A percentile compares a stretch with the other conserved stretches of the same genome.
phyloP scores from a whole-genome alignment of 371 early-diverging fungal species.

The Lichtheimia hyalospora region DNA sequence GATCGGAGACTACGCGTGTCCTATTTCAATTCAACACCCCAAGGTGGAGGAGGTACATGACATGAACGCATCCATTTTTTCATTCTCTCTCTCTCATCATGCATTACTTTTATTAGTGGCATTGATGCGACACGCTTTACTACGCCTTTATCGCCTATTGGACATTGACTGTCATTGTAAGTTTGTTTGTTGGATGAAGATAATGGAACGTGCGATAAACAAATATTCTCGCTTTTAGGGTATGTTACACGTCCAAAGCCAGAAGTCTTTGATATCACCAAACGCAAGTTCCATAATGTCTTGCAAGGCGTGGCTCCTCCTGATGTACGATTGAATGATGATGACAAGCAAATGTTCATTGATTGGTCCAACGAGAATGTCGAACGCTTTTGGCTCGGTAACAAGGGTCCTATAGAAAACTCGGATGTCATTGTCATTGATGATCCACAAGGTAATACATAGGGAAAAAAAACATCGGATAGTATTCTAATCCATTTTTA shows the following conservation, averaged over 20 bases:
- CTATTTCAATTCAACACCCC: slow-evolving; percentile 87
- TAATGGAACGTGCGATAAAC: not conserved
- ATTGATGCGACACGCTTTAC: slow-evolving; percentile 83
- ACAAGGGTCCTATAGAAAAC: slow-evolving; percentile 62
- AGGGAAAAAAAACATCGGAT: not conserved
- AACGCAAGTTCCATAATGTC: slow-evolving; percentile 87
- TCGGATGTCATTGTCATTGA: slow-evolving; percentile 86
- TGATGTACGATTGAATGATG: slow-evolving; percentile 56
- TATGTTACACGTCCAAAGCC: slow-evolving; percentile 77
- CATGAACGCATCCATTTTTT: not conserved
- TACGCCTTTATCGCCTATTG: slow-evolving; percentile 67
- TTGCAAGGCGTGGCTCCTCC: slow-evolving; percentile 79
- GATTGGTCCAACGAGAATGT: slow-evolving; percentile 79
- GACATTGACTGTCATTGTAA: slow-evolving; percentile 68
- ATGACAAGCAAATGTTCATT: slow-evolving; percentile 69
- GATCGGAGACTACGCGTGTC: slow-evolving; percentile 59
- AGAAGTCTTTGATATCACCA: slow-evolving; percentile 81
- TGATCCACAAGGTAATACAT: slow-evolving; percentile 73
- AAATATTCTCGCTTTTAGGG: slow-evolving; percentile 30
- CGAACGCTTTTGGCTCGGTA: slow-evolving; percentile 71
- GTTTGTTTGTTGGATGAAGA: slow-evolving; percentile 33
- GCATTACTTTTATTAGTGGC: slow-evolving; percentile 58
- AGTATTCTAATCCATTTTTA: no score
- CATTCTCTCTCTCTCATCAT: slow-evolving; percentile 1
- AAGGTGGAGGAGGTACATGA: slow-evolving; percentile 80